phyloP scores from a whole-genome alignment of 2,329 filamentous ascomycete species.

The Periconia sp. region DNA sequence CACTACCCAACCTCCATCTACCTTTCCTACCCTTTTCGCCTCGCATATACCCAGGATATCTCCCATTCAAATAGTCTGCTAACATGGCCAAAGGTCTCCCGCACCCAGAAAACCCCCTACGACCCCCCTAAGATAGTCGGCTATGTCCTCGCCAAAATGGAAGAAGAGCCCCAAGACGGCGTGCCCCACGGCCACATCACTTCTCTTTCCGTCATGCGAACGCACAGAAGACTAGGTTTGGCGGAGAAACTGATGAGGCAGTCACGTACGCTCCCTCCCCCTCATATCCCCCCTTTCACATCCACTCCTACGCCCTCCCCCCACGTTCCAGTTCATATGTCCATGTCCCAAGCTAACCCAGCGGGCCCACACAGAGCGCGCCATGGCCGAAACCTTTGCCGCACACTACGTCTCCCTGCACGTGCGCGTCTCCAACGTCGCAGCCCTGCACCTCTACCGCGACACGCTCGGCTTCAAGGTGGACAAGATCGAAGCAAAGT shows the following conservation, averaged over 20 bases:
- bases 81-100: constrained; percentile 62
- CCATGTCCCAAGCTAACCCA: not conserved
- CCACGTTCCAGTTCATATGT: not conserved
- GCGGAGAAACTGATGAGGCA: constrained; percentile 98
- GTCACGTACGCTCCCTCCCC: constrained; percentile 64
- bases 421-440: constrained; percentile 91
- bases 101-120: constrained; percentile 77
- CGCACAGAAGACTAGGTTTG: constrained; percentile 86
- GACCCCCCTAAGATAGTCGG: constrained; percentile 97
- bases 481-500: constrained; percentile 84
- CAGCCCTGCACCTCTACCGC: constrained; percentile 89
- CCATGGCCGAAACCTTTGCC: constrained; percentile 94
- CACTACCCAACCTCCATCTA: no score
- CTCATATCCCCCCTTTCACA: not conserved
- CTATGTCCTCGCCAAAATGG: constrained; percentile 99
- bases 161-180: constrained; percentile 92
- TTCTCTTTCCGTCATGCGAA: constrained; percentile 92
- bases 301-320: not conserved
- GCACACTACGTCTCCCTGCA: constrained; percentile 95
- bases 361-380: constrained; percentile 68
- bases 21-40: no score
- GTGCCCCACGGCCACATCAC: constrained; percentile 96
- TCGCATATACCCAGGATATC: no score
- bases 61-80: no score
- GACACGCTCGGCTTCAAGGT: constrained; percentile 89